Conservation (phyloP, 306 rosid genomes). For the Abrus pulchellus region DNA sequence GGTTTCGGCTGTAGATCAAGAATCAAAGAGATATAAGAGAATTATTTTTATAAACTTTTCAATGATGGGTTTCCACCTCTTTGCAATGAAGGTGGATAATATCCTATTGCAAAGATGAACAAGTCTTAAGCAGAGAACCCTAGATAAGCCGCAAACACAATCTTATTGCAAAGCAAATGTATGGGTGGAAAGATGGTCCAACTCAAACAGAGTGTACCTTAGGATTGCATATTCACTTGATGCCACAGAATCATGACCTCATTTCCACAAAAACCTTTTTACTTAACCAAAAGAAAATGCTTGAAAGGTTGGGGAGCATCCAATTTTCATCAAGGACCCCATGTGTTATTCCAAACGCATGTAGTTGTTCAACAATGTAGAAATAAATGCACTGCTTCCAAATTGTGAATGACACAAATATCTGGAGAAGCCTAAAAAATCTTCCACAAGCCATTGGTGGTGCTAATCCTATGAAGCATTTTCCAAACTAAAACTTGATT, state of each 20-base stretch:
- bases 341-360: too few relatives aligned
- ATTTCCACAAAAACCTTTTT: background rate
- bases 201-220: background rate
- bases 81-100: background rate
- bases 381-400: too few relatives aligned
- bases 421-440: too few relatives aligned
- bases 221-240: too few relatives aligned
- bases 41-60: too few relatives aligned
- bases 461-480: too few relatives aligned
- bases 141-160: background rate
- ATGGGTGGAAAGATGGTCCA: background rate
- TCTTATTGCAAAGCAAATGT: background rate
- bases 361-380: too few relatives aligned
- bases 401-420: too few relatives aligned
- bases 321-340: background rate
- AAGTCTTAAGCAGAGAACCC: background rate
- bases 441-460: too few relatives aligned
- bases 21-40: too few relatives aligned
- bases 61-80: background rate
- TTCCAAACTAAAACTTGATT: too few relatives aligned
- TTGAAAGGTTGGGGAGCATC: background rate
- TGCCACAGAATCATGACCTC: slow-evolving; percentile 1
- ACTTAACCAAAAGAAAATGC: background rate
- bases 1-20: too few relatives aligned
- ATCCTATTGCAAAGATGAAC: background rate